These are phyloP conservation scores for Pleurozium schreberi DNA, from an alignment of 225 moss, liverwort and hornwort species.

Conservation along the genomic window DNA sequence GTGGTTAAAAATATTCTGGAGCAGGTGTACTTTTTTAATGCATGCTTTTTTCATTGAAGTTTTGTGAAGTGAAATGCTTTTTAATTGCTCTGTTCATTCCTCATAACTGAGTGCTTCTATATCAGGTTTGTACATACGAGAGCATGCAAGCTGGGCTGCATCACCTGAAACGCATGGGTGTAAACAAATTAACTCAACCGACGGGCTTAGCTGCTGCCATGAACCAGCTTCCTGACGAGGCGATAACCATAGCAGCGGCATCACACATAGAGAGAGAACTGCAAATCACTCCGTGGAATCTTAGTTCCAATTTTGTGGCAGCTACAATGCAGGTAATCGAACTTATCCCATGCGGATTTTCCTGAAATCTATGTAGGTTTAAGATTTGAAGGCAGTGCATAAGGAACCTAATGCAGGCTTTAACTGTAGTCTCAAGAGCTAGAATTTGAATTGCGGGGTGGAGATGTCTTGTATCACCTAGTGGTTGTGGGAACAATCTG, in stretches of 20 bases:
- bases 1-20: neutral
- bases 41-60: neutral
- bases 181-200: constrained; percentile 88
- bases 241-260: constrained; percentile 93
- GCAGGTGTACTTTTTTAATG: neutral
- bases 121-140: constrained; percentile 89
- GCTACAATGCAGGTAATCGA: constrained; percentile 81
- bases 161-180: constrained; percentile 98
- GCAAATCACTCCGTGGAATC: constrained; percentile 96
- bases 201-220: constrained; percentile 85
- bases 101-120: neutral
- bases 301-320: constrained; percentile 90
- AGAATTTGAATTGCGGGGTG: neutral
- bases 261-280: constrained; percentile 90
- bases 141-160: constrained; percentile 99
- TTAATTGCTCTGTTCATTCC: neutral
- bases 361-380: neutral
- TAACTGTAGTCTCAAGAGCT: neutral
- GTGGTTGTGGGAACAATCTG: neutral
- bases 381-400: neutral
- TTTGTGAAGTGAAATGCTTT: neutral
- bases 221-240: constrained; percentile 99
- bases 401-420: neutral
- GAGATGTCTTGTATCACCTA: neutral
- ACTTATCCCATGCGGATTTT: neutral